Conservation (phyloP, 495 filamentous ascomycete species). For the Trypethelium eluteriae region DNA sequence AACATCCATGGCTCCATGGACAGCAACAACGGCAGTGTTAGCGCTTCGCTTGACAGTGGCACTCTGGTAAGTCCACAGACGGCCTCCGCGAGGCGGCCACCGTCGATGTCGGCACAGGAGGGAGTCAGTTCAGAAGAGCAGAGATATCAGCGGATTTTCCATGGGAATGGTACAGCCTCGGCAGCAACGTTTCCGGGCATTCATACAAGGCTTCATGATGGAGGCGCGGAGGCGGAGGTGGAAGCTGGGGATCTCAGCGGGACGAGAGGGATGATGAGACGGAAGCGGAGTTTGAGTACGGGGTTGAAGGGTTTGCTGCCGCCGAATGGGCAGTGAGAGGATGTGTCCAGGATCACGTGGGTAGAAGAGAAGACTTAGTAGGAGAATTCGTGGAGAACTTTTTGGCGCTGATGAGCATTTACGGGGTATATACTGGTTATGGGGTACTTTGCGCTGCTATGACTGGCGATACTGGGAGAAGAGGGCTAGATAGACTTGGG, state of each 20-base stretch:
- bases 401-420: too few relatives aligned
- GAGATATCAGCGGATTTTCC: slow-evolving; percentile 31
- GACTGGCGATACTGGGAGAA: too few relatives aligned
- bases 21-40: neutral
- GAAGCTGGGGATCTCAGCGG: slow-evolving; percentile 24
- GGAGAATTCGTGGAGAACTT: too few relatives aligned
- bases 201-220: neutral
- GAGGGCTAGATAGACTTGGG: too few relatives aligned
- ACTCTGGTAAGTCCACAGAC: neutral
- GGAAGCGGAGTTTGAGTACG: slow-evolving; percentile 23
- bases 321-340: slow-evolving; percentile 13
- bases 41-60: neutral
- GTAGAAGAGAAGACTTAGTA: too few relatives aligned
- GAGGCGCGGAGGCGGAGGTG: slow-evolving; percentile 13
- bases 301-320: slow-evolving; percentile 16
- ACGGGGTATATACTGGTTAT: too few relatives aligned
- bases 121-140: slow-evolving; percentile 26
- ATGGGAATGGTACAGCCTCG: slow-evolving; percentile 13
- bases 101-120: neutral
- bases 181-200: neutral
- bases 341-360: too few relatives aligned
- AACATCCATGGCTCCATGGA: neutral
- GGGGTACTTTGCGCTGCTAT: too few relatives aligned
- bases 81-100: neutral
- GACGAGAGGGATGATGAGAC: slow-evolving; percentile 28